Base-by-base conservation (phyloP, 208 protist species). In the Trypanosoma platydactyli region DNA sequence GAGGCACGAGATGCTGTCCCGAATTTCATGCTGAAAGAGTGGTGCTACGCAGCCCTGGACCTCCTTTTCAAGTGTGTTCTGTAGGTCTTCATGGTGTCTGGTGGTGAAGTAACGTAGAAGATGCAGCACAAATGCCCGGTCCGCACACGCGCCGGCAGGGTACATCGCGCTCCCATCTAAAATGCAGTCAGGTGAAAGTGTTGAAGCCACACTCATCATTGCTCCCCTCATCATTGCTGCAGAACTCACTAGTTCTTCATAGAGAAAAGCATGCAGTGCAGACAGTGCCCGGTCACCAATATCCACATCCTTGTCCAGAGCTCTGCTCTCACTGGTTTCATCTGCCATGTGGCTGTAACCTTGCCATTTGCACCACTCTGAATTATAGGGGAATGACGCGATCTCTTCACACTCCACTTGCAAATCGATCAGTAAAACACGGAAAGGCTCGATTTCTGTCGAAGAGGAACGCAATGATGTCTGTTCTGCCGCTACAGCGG, bases 91-190 rank as follows among this genome's bases (percentile, higher is more conserved):
- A 49, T 71, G 38, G 3, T 71, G 46, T 20, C 56, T 24, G 22
- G 46, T 30, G 11, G 55, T 49, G 63, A 71, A 63, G 22, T 46
- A 55, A 1, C 64, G 64, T 16, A 71, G 30, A 42, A 71, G 25
- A 56, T 71, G 64, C 44, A 49, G 64, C 7, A 64, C 64, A 50
- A 71, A 71, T 16, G 46, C 64, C 33, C 44, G 0, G 40, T 64
- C 29, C 3, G 64, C 64, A 45, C 38, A 71, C 1, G 46, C 55
- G 4, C 64, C 64, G 24, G 38, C 56, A 13, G 41, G 54, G 18
- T 71, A 71, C 24, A 54, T 63, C 3, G 24, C 7, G n/a, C 27
- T 41, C 5, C 20, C 18, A 18, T 25, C 27, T 15, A 33, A n/a
- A 50, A 24, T 1, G 5, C n/a, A 20, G 24, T 1, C 35, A 20